Evolutionary conservation across 164 flowering plant species (phyloP).

Genomic region (Magnolia kwangsiensis): DNA sequence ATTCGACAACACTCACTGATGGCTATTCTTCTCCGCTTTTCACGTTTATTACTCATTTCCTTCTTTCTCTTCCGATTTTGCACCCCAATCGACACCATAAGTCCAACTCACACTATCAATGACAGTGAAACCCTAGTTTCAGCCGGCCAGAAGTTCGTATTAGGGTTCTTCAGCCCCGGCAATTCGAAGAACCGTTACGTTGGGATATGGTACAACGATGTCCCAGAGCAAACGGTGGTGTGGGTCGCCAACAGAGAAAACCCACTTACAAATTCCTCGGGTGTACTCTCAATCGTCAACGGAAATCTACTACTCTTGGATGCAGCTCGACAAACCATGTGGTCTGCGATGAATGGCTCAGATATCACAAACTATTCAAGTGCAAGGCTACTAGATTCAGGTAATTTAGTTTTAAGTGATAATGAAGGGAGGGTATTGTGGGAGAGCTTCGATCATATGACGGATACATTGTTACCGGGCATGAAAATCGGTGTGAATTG

Average conservation of each 20-base stretch:
- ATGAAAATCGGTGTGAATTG: conserved; percentile 27
- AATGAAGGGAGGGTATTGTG: not conserved
- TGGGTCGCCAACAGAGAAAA: conserved; percentile 65
- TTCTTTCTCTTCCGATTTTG: not conserved
- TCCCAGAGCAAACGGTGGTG: conserved; percentile 21
- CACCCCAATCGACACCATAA: conserved; percentile 5
- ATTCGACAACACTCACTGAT: too few species aligned
- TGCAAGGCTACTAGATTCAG: conserved; percentile 34
- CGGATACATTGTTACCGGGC: conserved; percentile 27
- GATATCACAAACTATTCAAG: not conserved
- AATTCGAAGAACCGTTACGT: conserved; percentile 14
- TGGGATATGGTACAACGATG: conserved; percentile 24
- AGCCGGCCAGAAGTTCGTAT: not conserved
- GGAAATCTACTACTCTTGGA: conserved; percentile 26
- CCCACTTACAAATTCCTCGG: conserved; percentile 38
- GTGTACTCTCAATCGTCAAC: conserved; percentile 20
- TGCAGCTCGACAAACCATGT: not conserved
- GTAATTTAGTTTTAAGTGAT: conserved; percentile 40
- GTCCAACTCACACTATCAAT: conserved; percentile 3
- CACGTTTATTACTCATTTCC: too few species aligned
- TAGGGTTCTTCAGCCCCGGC: conserved; percentile 22
- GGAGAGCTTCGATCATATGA: conserved; percentile 13
- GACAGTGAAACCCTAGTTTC: conserved; percentile 18
- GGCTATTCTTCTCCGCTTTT: too few species aligned
- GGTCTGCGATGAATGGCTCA: not conserved